Base-by-base conservation (phyloP, 1,139 yeast species). In the Debaryomycetaceae sp. region DNA sequence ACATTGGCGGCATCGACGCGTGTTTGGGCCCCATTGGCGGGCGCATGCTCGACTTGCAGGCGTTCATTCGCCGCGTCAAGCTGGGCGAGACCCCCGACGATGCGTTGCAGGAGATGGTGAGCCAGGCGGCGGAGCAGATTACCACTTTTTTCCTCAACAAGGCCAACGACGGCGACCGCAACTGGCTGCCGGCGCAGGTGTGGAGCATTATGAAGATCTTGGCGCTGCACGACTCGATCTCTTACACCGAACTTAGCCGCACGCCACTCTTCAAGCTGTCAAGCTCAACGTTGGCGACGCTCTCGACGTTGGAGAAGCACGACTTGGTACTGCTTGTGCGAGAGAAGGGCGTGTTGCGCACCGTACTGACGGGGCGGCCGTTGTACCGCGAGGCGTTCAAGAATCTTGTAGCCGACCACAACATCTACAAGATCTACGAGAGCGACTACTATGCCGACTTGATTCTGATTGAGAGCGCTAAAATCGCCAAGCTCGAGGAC, bases 41-140 rank as follows among this genome's bases (percentile, higher is more conserved):
- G 25, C 75, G 98, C 42, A 83, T 91, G 89, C 69, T 89, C 34
- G 98, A 91, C 51, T 66, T 91, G 34, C 96, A 91, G 55, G 81
- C 94, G 13, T 86, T 86, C 57, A 83, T 83, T 1, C 75, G 97
- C 47, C 81, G 97, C 32, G 72, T 91, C 15, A 80, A 78, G 44
- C 77, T 91, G 0, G 98, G 98, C 2, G 97, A 91, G 51, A 53
- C 74, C 8, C 95, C 96, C 1, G 48, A 58, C 14, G 81, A 71
- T 31, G 97, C 98, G 0, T 61, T 88, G 28, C 57, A 70, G 4
- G 93, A 86, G 43, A 83, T 91, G 82, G 71, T 86, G 6, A 69
- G 65, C 20, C 96, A 88, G 53, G 82, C 95, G 0, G 79, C 93
- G 3, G 89, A 86, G 45, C 96, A 91, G 49, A 75, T 91, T 12